Evolutionary conservation across 345 rosid genomes (phyloP).

Genomic region (Eucalyptus melliodora): DNA sequence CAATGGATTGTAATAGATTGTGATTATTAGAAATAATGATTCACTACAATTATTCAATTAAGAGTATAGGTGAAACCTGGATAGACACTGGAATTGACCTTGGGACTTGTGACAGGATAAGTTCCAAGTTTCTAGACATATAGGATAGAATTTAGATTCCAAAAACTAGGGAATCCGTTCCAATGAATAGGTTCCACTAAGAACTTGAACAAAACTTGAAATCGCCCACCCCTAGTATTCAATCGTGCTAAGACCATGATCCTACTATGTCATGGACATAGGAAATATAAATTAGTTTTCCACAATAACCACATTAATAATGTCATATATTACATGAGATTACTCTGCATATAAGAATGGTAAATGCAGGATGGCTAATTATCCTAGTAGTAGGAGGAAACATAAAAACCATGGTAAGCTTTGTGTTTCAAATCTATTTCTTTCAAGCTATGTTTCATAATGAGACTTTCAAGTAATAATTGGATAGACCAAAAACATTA

Average conservation of each 20-base stretch:
- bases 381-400: not conserved
- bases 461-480: not conserved
- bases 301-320: not conserved
- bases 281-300: not conserved
- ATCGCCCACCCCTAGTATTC: not conserved
- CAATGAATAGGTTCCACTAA: too few relatives aligned
- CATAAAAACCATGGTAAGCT: not conserved
- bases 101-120: not conserved
- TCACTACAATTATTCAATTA: not conserved
- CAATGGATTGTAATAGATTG: accelerated
- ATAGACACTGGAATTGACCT: too few relatives aligned
- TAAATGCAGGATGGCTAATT: not conserved
- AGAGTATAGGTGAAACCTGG: not conserved
- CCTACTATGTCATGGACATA: not conserved
- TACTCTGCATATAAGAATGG: not conserved
- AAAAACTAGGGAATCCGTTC: not conserved
- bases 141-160: not conserved
- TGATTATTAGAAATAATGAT: accelerated
- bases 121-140: not conserved
- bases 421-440: not conserved
- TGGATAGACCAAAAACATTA: not conserved
- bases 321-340: not conserved
- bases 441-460: not conserved
- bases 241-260: not conserved
- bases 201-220: too few relatives aligned